phyloP scores from a whole-genome alignment of 2,329 filamentous ascomycete genomes.

The Trichophyton simii region DNA sequence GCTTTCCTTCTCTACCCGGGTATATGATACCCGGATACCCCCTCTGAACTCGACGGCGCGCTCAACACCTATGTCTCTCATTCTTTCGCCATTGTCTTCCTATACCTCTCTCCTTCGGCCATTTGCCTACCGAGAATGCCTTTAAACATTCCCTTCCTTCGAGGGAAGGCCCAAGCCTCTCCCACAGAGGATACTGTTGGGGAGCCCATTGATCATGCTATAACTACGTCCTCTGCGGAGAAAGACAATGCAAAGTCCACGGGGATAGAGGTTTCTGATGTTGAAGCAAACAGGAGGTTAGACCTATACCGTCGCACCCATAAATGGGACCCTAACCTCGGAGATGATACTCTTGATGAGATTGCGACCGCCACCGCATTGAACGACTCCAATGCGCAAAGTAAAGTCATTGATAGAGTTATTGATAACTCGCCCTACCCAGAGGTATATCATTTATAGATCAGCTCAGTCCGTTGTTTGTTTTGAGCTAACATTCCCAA shows the following conservation, averaged over 20 bases:
- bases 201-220: background rate
- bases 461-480: background rate
- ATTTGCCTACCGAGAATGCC: background rate
- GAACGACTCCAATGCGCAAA: conserved; percentile 3
- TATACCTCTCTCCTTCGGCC: background rate
- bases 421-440: conserved; percentile 57
- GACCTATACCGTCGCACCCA: conserved; percentile 26
- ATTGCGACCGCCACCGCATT: conserved; percentile 40
- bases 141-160: background rate
- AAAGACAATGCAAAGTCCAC: background rate
- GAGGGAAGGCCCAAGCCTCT: background rate
- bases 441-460: conserved; percentile 37
- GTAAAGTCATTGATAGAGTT: conserved; percentile 39
- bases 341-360: conserved; percentile 49
- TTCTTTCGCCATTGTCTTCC: background rate
- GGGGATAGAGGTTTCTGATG: background rate
- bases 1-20: background rate
- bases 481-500: conserved; percentile 13
- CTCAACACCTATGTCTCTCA: background rate
- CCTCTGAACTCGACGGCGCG: background rate
- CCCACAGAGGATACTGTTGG: background rate
- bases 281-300: conserved; percentile 7
- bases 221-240: background rate
- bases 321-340: conserved; percentile 52
- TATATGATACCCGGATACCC: background rate